Evolutionary conservation across 2,329 filamentous ascomycete genomes (phyloP).

Genomic region (Penicillium freii): DNA sequence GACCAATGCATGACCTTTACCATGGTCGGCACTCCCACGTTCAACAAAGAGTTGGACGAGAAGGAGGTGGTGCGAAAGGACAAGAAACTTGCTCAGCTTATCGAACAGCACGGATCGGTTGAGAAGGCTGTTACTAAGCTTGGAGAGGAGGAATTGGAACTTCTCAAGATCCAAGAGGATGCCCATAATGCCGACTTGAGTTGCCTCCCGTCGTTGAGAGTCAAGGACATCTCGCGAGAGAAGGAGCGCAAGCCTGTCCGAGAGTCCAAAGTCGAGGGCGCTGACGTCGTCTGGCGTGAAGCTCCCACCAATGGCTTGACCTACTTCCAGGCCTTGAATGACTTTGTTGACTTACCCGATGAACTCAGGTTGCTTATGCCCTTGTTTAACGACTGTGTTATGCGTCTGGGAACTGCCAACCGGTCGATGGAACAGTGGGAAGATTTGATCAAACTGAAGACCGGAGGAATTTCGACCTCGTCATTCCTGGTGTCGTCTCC

Average conservation of each 20-base stretch:
- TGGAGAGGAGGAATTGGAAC: conserved; percentile 72
- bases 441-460: conserved; percentile 93
- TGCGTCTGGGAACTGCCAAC: conserved; percentile 85
- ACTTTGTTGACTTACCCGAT: conserved; percentile 73
- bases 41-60: conserved; percentile 67
- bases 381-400: conserved; percentile 85
- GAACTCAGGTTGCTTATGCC: conserved; percentile 82
- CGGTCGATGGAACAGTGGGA: conserved; percentile 93
- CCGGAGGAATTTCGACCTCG: conserved; percentile 80
- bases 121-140: conserved; percentile 70
- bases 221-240: conserved; percentile 80
- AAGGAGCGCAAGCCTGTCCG: conserved; percentile 71
- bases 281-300: conserved; percentile 83
- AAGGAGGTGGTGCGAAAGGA: conserved; percentile 77
- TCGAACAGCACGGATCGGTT: conserved; percentile 66
- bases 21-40: conserved; percentile 81
- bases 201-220: conserved; percentile 82
- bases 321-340: conserved; percentile 88
- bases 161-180: conserved; percentile 79
- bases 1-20: conserved; percentile 87
- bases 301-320: conserved; percentile 93
- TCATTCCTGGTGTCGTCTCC: conserved; percentile 82
- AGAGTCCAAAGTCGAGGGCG: conserved; percentile 57
- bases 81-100: conserved; percentile 68
- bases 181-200: conserved; percentile 81